phyloP scores from a whole-genome alignment of 208 protist genomes.

The Crithidia mellificae region DNA sequence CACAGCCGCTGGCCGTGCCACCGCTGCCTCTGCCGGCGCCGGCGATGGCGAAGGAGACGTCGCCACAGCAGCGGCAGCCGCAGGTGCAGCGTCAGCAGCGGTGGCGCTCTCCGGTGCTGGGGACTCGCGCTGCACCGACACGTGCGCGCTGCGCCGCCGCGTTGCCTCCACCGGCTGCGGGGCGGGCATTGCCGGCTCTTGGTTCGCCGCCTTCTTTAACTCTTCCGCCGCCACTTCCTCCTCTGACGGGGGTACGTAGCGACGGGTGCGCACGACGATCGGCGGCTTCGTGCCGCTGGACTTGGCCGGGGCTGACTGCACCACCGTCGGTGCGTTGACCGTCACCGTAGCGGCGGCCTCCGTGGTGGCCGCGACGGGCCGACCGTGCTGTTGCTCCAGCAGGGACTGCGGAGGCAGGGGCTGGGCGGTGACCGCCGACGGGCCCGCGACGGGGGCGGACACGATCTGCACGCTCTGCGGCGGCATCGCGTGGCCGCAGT shows the following conservation, averaged over 20 bases:
- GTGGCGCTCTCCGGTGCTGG: background rate
- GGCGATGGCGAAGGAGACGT: background rate
- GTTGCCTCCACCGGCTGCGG: slow-evolving; percentile 14
- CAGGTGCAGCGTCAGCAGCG: background rate
- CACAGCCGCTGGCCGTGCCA: background rate
- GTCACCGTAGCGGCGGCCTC: background rate
- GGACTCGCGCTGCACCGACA: background rate
- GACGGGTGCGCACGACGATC: slow-evolving; percentile 33
- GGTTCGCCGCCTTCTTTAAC: background rate
- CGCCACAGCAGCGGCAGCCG: background rate
- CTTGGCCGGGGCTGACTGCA: slow-evolving; percentile 30
- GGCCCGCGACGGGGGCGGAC: background rate
- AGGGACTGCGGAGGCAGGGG: background rate
- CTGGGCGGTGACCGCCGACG: background rate
- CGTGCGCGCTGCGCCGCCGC: slow-evolving; percentile 3
- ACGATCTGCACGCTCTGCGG: slow-evolving; percentile 5
- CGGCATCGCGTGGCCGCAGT: slow-evolving; percentile 2
- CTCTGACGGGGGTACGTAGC: slow-evolving; percentile 25
- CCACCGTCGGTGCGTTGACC: slow-evolving; percentile 4
- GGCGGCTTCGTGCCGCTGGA: slow-evolving; percentile 23
- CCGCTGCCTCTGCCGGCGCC: background rate
- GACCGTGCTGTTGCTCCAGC: background rate
- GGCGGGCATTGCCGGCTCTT: background rate
- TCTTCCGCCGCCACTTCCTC: slow-evolving; percentile 9
- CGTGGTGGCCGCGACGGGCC: slow-evolving; percentile 10